phyloP scores from a whole-genome alignment of 2,329 filamentous ascomycete genomes.

The Chaetomium strumarium region DNA sequence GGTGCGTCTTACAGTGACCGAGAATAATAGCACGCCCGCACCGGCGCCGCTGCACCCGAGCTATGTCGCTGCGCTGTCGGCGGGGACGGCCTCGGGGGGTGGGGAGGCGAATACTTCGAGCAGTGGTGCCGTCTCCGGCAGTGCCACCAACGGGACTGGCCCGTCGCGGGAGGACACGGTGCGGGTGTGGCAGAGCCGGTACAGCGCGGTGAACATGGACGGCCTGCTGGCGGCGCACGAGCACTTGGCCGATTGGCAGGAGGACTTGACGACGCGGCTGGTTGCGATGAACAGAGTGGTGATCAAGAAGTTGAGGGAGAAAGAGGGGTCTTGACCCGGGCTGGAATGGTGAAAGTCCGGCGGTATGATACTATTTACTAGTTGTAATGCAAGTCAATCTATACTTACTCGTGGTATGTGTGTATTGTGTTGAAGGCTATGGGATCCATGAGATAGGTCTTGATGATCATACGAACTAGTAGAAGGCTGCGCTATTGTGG shows the following conservation, averaged over 20 bases:
- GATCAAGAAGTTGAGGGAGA: not conserved
- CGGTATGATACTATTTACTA: too few relatives aligned
- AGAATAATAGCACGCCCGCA: not conserved
- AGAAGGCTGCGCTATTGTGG: too few relatives aligned
- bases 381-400: too few relatives aligned
- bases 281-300: constrained; percentile 17
- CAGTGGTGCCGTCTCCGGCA: not conserved
- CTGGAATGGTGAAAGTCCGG: too few relatives aligned
- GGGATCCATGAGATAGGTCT: too few relatives aligned
- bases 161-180: constrained; percentile 1
- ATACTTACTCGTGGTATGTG: too few relatives aligned
- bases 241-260: constrained; percentile 15
- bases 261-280: constrained; percentile 15
- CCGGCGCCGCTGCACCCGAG: constrained; percentile 4
- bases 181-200: constrained; percentile 12
- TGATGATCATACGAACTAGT: too few relatives aligned
- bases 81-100: not conserved
- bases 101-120: not conserved
- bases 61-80: not conserved
- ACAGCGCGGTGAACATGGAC: constrained; percentile 2
- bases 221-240: constrained; percentile 7
- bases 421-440: too few relatives aligned
- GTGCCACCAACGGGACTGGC: not conserved
- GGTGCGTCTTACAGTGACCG: too few relatives aligned
- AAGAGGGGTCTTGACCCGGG: not conserved